A percentile compares a stretch with the other conserved stretches of the same genome.
Conservation (phyloP, 768 basidiomycete species). For the Hypholoma fasciculare region DNA sequence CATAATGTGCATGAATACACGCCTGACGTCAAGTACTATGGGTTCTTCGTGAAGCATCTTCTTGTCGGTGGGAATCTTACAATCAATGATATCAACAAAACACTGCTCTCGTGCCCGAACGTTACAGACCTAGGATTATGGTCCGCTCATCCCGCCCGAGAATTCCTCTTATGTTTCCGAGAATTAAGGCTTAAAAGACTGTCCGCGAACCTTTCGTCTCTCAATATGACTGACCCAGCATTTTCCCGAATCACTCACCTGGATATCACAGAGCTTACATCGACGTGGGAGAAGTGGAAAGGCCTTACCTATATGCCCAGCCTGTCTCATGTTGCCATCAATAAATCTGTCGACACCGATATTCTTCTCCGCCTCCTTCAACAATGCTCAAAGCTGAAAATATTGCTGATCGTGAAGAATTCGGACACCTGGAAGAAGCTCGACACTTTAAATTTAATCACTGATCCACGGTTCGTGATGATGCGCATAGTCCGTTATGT, state of each 20-base stretch:
- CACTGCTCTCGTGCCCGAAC: conserved; percentile 6
- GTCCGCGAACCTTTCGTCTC: neutral
- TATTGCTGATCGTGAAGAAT: neutral
- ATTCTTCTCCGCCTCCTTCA: conserved; percentile 1
- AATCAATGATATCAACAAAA: neutral
- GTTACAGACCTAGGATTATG: neutral
- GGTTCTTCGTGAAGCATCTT: conserved; percentile 10
- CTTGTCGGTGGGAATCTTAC: conserved; percentile 9
- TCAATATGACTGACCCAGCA: neutral
- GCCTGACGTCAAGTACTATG: conserved; percentile 1
- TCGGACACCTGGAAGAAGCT: neutral
- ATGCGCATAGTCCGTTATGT: conserved; percentile 1
- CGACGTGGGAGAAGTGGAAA: neutral
- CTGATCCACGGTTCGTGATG: conserved; percentile 10
- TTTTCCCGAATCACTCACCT: conserved; percentile 6
- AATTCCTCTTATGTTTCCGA: neutral
- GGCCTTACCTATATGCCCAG: neutral
- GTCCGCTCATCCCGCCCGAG: neutral
- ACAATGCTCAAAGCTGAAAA: neutral
- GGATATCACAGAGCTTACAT: neutral
- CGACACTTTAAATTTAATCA: neutral
- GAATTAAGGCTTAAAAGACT: neutral
- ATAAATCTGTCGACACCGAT: neutral
- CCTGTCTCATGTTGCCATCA: conserved; percentile 9
- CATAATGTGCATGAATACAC: neutral